These are phyloP conservation scores for Stephania cephalantha DNA, from an alignment of 164 flowering plant genomes.

Conservation along the genomic window DNA sequence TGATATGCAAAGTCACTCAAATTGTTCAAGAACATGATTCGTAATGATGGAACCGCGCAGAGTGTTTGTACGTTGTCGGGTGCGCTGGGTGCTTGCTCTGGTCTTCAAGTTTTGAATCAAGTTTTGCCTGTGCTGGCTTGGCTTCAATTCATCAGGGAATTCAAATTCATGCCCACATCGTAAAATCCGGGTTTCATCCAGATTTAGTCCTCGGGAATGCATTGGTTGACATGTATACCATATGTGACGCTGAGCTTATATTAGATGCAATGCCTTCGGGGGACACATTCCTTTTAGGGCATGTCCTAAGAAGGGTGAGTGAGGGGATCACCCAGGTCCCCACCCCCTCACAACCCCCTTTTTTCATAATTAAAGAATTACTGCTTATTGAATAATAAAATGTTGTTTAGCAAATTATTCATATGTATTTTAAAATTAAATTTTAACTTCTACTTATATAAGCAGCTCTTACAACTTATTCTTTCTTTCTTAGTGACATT, in stretches of 20 bases:
- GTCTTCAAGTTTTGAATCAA: conserved; percentile 11
- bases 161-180: conserved; percentile 18
- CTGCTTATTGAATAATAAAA: too few relatives aligned
- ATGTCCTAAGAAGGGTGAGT: too few relatives aligned
- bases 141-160: conserved; percentile 15
- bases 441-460: too few relatives aligned
- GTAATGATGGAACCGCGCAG: background rate
- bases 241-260: conserved; percentile 20
- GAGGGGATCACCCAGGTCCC: too few relatives aligned
- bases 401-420: too few relatives aligned
- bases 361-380: too few relatives aligned
- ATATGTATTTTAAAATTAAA: too few relatives aligned
- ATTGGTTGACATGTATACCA: conserved; percentile 22
- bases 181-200: conserved; percentile 20
- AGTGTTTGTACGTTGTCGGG: conserved; percentile 18
- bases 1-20: conserved; percentile 7
- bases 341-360: too few relatives aligned
- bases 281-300: conserved; percentile 12
- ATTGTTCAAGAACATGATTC: conserved; percentile 9
- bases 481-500: too few relatives aligned
- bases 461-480: too few relatives aligned
- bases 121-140: conserved; percentile 19
- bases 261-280: conserved; percentile 14
- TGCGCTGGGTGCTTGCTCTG: conserved; percentile 16
- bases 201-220: conserved; percentile 16